A percentile compares a stretch with the other conserved stretches of the same genome.
These are phyloP conservation scores for Diutina neorugosa DNA, from an alignment of 1,139 yeast species.

Conservation along the genomic window DNA sequence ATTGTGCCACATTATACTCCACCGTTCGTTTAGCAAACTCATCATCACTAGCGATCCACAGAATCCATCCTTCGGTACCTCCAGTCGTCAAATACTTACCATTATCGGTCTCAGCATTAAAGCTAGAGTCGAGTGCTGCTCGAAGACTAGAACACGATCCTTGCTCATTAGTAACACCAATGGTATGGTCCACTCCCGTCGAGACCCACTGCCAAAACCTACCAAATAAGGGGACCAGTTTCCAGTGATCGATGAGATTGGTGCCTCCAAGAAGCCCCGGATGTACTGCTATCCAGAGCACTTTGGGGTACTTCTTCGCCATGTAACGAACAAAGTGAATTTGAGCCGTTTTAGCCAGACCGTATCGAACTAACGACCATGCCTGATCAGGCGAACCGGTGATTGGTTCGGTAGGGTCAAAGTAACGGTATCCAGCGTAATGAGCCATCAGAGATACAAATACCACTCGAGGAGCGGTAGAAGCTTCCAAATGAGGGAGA, in stretches of 20 bases:
- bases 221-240: slow-evolving; percentile 16
- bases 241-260: slow-evolving; percentile 22
- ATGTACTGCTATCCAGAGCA: slow-evolving; percentile 24
- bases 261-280: slow-evolving; percentile 32
- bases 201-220: slow-evolving; percentile 11
- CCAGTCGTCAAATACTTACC: slow-evolving; percentile 27
- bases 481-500: slow-evolving; percentile 17
- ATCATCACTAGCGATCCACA: slow-evolving; percentile 14
- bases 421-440: slow-evolving; percentile 13
- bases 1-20: neutral
- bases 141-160: slow-evolving; percentile 24
- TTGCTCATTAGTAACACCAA: slow-evolving; percentile 19
- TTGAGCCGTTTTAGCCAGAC: slow-evolving; percentile 21
- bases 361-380: slow-evolving; percentile 25
- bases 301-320: slow-evolving; percentile 19
- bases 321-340: slow-evolving; percentile 21
- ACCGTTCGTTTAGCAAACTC: neutral
- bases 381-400: slow-evolving; percentile 14
- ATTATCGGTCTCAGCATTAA: slow-evolving; percentile 16
- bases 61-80: slow-evolving; percentile 18
- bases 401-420: slow-evolving; percentile 12
- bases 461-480: slow-evolving; percentile 20
- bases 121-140: slow-evolving; percentile 20
- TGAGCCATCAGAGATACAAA: slow-evolving; percentile 25
- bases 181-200: slow-evolving; percentile 5